phyloP scores from a whole-genome alignment of 768 basidiomycete genomes.

The Arthromyces matolae region DNA sequence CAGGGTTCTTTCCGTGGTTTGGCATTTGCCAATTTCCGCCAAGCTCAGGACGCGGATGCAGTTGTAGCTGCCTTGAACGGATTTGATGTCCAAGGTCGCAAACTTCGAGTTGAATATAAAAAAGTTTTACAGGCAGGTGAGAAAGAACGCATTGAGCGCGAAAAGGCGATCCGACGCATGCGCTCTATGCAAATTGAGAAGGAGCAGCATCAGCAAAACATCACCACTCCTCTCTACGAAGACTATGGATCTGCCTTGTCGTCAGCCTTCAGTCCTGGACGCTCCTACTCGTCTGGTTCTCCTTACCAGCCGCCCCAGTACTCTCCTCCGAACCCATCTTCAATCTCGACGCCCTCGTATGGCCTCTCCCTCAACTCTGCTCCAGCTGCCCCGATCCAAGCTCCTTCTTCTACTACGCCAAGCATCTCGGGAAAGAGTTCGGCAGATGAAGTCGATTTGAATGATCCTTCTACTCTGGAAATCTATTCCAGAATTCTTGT shows the following conservation, averaged over 20 bases:
- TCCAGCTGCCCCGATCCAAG: slow-evolving; percentile 50
- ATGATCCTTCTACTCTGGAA: slow-evolving; percentile 92
- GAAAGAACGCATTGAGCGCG: slow-evolving; percentile 97
- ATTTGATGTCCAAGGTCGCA: slow-evolving; percentile 93
- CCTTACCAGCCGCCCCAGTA: slow-evolving; percentile 62
- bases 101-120: slow-evolving; percentile 98
- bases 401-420: slow-evolving; percentile 54
- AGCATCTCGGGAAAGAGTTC: slow-evolving; percentile 63
- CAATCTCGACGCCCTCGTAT: slow-evolving; percentile 44
- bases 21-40: slow-evolving; percentile 97
- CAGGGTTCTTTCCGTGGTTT: slow-evolving; percentile 95
- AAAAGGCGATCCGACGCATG: slow-evolving; percentile 98
- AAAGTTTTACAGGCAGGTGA: slow-evolving; percentile 99
- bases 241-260: slow-evolving; percentile 67
- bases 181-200: slow-evolving; percentile 94
- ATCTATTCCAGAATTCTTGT: slow-evolving; percentile 95
- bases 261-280: slow-evolving; percentile 63
- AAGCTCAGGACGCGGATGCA: slow-evolving; percentile 86
- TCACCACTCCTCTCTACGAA: slow-evolving; percentile 54
- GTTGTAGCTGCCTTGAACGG: slow-evolving; percentile 96
- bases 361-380: slow-evolving; percentile 43
- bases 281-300: slow-evolving; percentile 65
- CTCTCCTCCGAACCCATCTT: slow-evolving; percentile 56
- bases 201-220: slow-evolving; percentile 48
- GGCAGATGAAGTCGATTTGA: slow-evolving; percentile 82